Conservation (phyloP, 306 rosid species). For the Ochetophila trinervis region DNA sequence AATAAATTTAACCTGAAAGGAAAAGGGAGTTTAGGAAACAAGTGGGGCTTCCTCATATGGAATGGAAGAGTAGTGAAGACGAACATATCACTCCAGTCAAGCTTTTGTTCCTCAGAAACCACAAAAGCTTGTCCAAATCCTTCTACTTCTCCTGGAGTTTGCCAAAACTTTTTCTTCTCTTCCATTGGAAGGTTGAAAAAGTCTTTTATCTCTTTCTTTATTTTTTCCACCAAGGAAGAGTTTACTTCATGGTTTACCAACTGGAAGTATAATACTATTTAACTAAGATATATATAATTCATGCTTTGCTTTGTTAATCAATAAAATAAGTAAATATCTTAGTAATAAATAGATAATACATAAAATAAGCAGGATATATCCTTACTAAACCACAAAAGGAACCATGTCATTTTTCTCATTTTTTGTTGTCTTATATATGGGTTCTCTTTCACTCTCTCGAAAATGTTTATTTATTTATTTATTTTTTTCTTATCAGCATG, state of each 20-base stretch:
- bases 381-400: too few relatives aligned
- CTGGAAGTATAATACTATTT: slow-evolving; percentile 19
- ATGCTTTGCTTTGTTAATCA: background rate
- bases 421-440: too few relatives aligned
- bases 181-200: slow-evolving; percentile 51
- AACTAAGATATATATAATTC: background rate
- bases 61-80: slow-evolving; percentile 35
- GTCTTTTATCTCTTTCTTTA: slow-evolving; percentile 35
- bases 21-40: slow-evolving; percentile 50
- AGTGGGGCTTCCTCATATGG: slow-evolving; percentile 40
- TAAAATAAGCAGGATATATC: too few relatives aligned
- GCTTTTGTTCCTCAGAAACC: slow-evolving; percentile 33
- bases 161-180: slow-evolving; percentile 55
- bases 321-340: background rate
- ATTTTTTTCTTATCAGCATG: too few relatives aligned
- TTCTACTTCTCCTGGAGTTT: slow-evolving; percentile 35
- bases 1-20: slow-evolving; percentile 37
- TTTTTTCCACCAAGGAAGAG: slow-evolving; percentile 34
- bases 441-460: too few relatives aligned
- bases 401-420: too few relatives aligned
- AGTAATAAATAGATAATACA: too few relatives aligned
- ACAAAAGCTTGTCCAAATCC: slow-evolving; percentile 68
- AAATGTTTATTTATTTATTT: too few relatives aligned
- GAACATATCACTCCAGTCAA: slow-evolving; percentile 59
- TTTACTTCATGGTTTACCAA: slow-evolving; percentile 56